Evolutionary conservation across 139 green algal species (phyloP).

Genomic region (Mychonastes homosphaera): DNA sequence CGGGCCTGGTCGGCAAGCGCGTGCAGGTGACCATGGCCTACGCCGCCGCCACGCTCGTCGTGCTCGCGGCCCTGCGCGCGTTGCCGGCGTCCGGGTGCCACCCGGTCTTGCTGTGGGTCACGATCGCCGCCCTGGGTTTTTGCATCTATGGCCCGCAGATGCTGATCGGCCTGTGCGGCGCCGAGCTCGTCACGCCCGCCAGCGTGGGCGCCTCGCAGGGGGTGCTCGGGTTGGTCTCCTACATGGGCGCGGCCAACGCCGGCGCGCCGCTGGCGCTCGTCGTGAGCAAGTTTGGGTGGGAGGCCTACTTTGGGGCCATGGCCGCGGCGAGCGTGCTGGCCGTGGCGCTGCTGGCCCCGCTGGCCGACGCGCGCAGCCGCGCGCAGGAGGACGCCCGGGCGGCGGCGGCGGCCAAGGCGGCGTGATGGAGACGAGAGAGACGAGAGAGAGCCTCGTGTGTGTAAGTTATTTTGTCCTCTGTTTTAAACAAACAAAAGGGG

Average conservation of each 20-base stretch:
- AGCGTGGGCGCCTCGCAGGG: slow-evolving; percentile 42
- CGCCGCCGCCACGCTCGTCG: slow-evolving; percentile 11
- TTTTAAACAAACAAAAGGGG: no score
- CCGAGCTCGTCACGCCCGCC: slow-evolving; percentile 47
- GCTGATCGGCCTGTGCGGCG: slow-evolving; percentile 88
- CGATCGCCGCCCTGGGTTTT: slow-evolving; percentile 79
- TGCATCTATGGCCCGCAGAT: slow-evolving; percentile 79
- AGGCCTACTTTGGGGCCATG: slow-evolving; percentile 31
- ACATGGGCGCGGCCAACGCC: slow-evolving; percentile 43
- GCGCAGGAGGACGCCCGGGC: slow-evolving; percentile 22
- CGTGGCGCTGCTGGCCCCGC: slow-evolving; percentile 33
- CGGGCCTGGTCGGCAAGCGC: slow-evolving; percentile 25
- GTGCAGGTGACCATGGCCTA: slow-evolving; percentile 30
- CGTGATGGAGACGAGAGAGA: background rate
- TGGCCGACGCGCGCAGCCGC: slow-evolving; percentile 26
- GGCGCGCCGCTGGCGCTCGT: slow-evolving; percentile 41
- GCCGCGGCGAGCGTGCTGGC: slow-evolving; percentile 27
- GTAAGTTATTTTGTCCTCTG: no score
- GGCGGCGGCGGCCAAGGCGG: slow-evolving; percentile 1
- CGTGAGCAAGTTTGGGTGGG: background rate
- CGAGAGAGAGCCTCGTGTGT: no score
- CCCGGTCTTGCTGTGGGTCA: slow-evolving; percentile 67
- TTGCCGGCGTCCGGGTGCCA: slow-evolving; percentile 29
- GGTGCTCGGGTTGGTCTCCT: slow-evolving; percentile 51
- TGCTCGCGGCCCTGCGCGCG: slow-evolving; percentile 21